phyloP scores from a whole-genome alignment of 805 yeast genomes.

The Clavispora asparagi region DNA sequence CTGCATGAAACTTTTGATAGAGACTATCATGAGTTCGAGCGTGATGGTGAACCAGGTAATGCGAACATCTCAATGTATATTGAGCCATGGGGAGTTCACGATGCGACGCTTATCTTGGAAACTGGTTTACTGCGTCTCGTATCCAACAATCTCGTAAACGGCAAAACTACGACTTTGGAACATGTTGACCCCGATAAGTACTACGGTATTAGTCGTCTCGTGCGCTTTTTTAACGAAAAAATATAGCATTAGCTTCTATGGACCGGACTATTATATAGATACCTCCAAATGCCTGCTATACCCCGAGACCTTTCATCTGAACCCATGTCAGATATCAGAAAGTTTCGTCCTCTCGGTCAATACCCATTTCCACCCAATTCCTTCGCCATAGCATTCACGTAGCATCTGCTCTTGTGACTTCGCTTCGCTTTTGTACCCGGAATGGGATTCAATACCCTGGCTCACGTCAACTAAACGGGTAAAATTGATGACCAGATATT shows the following conservation, averaged over 20 bases:
- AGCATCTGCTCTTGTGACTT: no score
- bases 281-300: no score
- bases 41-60: slow-evolving; percentile 10
- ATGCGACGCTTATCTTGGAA: slow-evolving; percentile 14
- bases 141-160: slow-evolving; percentile 2
- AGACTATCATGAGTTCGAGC: slow-evolving; percentile 18
- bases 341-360: no score
- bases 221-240: slow-evolving; percentile 9
- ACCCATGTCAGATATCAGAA: no score
- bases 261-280: no score
- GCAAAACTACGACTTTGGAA: slow-evolving; percentile 5
- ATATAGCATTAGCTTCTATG: background rate
- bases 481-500: no score
- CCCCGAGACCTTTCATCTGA: no score
- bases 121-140: slow-evolving; percentile 4
- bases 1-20: slow-evolving; percentile 16
- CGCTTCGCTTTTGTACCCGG: no score
- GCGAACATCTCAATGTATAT: slow-evolving; percentile 16
- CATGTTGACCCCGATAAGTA: slow-evolving; percentile 8
- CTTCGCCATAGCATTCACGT: no score
- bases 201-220: slow-evolving; percentile 11
- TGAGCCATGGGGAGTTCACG: slow-evolving; percentile 17
- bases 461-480: no score
- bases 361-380: no score
- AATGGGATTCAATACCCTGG: no score